A percentile compares a stretch with the other conserved stretches of the same genome.
Conservation (phyloP, 2,329 filamentous ascomycete genomes). For the Fusarium nelsonii region DNA sequence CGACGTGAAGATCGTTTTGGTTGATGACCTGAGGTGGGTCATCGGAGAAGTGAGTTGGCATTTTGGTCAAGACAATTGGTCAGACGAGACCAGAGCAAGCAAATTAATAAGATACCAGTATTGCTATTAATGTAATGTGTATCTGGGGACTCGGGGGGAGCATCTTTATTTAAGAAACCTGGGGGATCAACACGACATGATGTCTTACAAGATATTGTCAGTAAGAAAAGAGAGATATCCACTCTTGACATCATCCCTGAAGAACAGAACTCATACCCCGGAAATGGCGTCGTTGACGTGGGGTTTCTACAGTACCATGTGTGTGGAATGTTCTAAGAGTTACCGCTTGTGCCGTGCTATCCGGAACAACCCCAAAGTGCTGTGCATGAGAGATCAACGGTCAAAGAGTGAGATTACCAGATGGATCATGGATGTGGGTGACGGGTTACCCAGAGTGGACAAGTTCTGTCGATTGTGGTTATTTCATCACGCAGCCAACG, state of each 20-base stretch:
- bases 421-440: neutral
- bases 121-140: neutral
- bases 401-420: conserved; percentile 3
- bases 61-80: conserved; percentile 19
- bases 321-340: conserved; percentile 24
- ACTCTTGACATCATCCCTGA: conserved; percentile 42
- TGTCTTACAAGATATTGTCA: neutral
- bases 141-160: conserved; percentile 4
- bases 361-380: neutral
- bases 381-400: conserved; percentile 10
- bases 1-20: conserved; percentile 51
- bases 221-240: conserved; percentile 11
- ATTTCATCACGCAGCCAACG: conserved; percentile 5
- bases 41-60: conserved; percentile 53
- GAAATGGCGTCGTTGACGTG: conserved; percentile 13
- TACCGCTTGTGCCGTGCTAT: conserved; percentile 30
- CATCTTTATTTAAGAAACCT: conserved; percentile 29
- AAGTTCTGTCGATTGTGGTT: conserved; percentile 10
- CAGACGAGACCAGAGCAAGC: neutral
- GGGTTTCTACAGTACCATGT: neutral
- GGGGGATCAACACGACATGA: neutral
- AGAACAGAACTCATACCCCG: conserved; percentile 4
- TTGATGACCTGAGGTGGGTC: conserved; percentile 56
- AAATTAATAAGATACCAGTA: neutral
- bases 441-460: conserved; percentile 2